phyloP scores from a whole-genome alignment of 2,329 filamentous ascomycete species.

The Colletotrichum eremochloae region DNA sequence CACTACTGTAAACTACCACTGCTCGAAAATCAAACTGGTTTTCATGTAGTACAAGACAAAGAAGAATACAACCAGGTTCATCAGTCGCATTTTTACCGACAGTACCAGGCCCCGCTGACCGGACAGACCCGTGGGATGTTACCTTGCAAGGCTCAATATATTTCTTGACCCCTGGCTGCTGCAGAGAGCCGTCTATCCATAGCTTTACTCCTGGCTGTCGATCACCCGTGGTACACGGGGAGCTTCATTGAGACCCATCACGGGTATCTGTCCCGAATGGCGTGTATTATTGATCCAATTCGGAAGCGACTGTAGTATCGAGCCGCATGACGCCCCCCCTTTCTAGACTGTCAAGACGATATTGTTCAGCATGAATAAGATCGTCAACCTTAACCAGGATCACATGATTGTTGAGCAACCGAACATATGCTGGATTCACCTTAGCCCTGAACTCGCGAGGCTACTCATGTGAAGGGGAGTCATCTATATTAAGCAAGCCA shows the following conservation, averaged over 20 bases:
- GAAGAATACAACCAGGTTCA: background rate
- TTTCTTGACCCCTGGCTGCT: background rate
- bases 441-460: constrained; percentile 74
- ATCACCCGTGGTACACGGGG: constrained; percentile 2
- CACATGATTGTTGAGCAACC: constrained; percentile 80
- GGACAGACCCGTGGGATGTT: constrained; percentile 48
- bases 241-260: background rate
- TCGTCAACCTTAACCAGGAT: constrained; percentile 68
- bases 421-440: constrained; percentile 73
- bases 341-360: constrained; percentile 78
- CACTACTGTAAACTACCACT: rapidly evolving
- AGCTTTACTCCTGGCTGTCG: background rate
- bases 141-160: background rate
- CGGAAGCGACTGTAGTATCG: constrained; percentile 78
- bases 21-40: background rate
- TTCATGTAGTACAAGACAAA: background rate
- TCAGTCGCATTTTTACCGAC: background rate
- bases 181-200: background rate
- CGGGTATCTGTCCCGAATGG: background rate
- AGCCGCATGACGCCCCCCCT: constrained; percentile 77
- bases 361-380: constrained; percentile 74
- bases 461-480: constrained; percentile 59
- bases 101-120: constrained; percentile 49
- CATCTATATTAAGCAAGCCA: constrained; percentile 77
- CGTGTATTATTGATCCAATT: constrained; percentile 60